Conservation (phyloP, 176 grass and related monocot genomes). For the Cymbopogon citratus region DNA sequence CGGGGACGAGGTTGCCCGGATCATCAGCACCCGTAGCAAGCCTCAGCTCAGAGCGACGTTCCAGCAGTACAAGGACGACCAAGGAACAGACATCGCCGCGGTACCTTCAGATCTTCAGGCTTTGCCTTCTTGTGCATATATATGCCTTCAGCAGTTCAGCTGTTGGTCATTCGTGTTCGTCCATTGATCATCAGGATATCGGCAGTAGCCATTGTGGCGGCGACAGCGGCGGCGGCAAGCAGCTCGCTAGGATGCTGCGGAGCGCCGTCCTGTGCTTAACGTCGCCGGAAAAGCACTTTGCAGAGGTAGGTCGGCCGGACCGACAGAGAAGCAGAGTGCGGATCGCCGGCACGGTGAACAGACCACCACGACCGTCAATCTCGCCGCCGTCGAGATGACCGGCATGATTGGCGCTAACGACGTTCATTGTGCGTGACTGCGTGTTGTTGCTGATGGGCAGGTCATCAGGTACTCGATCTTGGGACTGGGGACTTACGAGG, state of each 20-base stretch:
- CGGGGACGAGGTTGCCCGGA: conserved; percentile 24
- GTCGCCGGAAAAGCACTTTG: conserved; percentile 78
- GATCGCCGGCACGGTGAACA: neutral
- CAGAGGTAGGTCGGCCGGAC: conserved; percentile 38
- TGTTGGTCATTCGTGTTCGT: neutral
- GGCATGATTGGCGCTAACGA: neutral
- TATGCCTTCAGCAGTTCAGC: neutral
- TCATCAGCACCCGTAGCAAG: conserved; percentile 42
- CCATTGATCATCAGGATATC: conserved; percentile 47
- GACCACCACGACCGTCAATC: too few relatives aligned
- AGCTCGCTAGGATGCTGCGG: conserved; percentile 44
- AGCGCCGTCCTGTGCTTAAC: conserved; percentile 58
- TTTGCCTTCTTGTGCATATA: neutral
- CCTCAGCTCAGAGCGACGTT: conserved; percentile 38
- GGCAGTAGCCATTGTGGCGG: conserved; percentile 6
- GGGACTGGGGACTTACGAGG: conserved; percentile 80
- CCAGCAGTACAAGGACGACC: conserved; percentile 19
- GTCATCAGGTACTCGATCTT: conserved; percentile 60
- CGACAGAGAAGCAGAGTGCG: neutral
- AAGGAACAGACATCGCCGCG: conserved; percentile 27
- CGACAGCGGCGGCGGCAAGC: neutral
- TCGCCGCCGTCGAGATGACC: too few relatives aligned
- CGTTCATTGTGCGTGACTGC: neutral
- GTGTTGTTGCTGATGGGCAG: conserved; percentile 19
- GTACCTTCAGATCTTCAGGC: neutral